Conservation (phyloP, 1,284 basidiomycete species). For the Phylloboletellus chloephorus region DNA sequence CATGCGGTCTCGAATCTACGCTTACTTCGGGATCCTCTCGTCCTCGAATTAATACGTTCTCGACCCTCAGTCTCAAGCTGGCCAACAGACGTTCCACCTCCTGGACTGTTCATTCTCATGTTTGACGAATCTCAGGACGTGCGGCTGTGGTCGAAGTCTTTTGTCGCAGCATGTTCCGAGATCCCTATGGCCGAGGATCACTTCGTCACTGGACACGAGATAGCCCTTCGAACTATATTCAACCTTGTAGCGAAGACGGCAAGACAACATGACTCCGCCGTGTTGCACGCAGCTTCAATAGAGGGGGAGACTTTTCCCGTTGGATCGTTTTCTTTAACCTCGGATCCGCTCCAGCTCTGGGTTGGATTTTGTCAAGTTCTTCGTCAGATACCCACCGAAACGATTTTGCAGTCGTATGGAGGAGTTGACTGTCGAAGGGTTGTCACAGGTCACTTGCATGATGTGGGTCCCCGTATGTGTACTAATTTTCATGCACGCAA, state of each 20-base stretch:
- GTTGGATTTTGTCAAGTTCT: constrained; percentile 44
- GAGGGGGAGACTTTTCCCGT: constrained; percentile 7
- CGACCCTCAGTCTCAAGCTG: constrained; percentile 43
- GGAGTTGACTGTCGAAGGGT: constrained; percentile 45
- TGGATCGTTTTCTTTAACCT: constrained; percentile 29
- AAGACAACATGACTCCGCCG: neutral
- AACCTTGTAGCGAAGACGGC: constrained; percentile 17
- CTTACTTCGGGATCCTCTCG: constrained; percentile 48
- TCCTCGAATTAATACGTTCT: constrained; percentile 44
- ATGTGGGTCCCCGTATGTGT: constrained; percentile 57
- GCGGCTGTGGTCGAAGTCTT: constrained; percentile 55
- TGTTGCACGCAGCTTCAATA: constrained; percentile 1
- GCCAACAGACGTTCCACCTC: constrained; percentile 53
- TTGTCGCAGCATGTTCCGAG: constrained; percentile 33
- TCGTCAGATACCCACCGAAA: constrained; percentile 48
- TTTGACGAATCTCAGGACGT: constrained; percentile 45
- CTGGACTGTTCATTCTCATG: constrained; percentile 57
- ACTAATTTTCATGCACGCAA: constrained; percentile 2
- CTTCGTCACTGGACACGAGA: constrained; percentile 43
- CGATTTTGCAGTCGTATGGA: constrained; percentile 35
- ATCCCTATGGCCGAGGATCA: constrained; percentile 44
- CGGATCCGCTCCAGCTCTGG: constrained; percentile 50
- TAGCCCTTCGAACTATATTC: constrained; percentile 40
- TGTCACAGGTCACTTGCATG: constrained; percentile 58
- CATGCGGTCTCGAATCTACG: constrained; percentile 63